Evolutionary conservation across 768 basidiomycete genomes (phyloP).

Genomic region (Kwoniella botswanensis): DNA sequence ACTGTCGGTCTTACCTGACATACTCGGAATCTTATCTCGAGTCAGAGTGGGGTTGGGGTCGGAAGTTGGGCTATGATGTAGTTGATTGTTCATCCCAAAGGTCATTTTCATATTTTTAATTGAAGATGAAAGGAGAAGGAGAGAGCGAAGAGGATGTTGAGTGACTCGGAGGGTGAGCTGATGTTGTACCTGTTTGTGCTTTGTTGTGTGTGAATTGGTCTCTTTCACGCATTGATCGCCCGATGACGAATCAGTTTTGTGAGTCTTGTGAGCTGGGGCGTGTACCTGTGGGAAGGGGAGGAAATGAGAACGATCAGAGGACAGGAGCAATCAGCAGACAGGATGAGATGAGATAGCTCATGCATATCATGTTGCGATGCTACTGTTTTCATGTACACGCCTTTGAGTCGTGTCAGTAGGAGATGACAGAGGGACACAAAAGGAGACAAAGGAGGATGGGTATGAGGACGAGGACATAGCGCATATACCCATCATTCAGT

Average conservation of each 20-base stretch:
- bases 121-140: conserved; percentile 1
- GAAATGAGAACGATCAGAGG: too few species aligned
- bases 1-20: background rate
- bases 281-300: too few species aligned
- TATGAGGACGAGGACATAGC: background rate
- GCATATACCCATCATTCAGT: too few species aligned
- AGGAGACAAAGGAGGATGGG: background rate
- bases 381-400: background rate
- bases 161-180: background rate
- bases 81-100: conserved; percentile 2
- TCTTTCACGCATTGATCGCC: background rate
- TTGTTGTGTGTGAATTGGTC: background rate
- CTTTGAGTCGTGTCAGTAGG: background rate
- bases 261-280: too few species aligned
- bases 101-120: background rate
- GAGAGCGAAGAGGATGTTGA: background rate
- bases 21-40: background rate
- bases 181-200: background rate
- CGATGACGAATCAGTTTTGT: background rate
- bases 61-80: background rate
- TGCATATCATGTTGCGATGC: too few species aligned
- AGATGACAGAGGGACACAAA: background rate
- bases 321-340: too few species aligned
- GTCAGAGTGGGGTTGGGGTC: background rate
- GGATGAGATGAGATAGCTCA: too few species aligned